Evolutionary conservation across 202 grass and related monocot genomes (phyloP), one percentile per base, ranked within the genome.

Genomic region (Schoenoplectus tabernaemontani): DNA sequence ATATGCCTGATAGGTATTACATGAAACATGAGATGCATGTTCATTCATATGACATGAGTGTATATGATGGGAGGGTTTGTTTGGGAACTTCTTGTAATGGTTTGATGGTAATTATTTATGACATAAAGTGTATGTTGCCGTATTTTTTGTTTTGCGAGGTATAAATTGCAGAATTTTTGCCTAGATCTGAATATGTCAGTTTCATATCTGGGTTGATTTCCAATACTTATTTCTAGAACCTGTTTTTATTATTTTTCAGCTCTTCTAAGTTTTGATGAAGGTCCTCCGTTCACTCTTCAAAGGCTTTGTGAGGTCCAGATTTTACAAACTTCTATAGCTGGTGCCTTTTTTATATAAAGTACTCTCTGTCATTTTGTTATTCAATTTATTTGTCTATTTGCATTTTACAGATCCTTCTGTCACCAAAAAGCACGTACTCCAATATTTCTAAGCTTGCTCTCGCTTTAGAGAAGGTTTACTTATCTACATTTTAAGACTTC

Each of bases 261-360:
- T 17, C 88, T 93, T 13, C 53, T 85, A 70, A 89, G 82, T 83
- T 99, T 99, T 89, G 86, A 85, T 77, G 92, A 99, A 78, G 92
- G 96, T 51, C 96, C 96, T 84, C 96, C 96, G 59, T 98, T 98
- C 82, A 99, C 96, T 38, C 72, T 98, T 41, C 91, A 98, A 88
- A 98, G 96, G 80, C 83, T 98, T 66, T 98, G 96, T 85, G 96
- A 98, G 90, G 96, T 98, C 73, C 71, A 64, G 37, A 82, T 15
- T 74, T 69, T 77, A 53, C 54, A 50, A 46, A 54, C 9, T 76
- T 70, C 11, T 28, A 61, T 8, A 51, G 78, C 83, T 0, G 47
- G 36, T 59, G 83, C 7, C 3, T 17, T 37, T 69, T 58, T 78
- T 41, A 6, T 59, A 10, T 26, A 23, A 58, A 61, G 28, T 66